phyloP scores from a whole-genome alignment of 257 asterid species.

The Orobanche coerulescens region DNA sequence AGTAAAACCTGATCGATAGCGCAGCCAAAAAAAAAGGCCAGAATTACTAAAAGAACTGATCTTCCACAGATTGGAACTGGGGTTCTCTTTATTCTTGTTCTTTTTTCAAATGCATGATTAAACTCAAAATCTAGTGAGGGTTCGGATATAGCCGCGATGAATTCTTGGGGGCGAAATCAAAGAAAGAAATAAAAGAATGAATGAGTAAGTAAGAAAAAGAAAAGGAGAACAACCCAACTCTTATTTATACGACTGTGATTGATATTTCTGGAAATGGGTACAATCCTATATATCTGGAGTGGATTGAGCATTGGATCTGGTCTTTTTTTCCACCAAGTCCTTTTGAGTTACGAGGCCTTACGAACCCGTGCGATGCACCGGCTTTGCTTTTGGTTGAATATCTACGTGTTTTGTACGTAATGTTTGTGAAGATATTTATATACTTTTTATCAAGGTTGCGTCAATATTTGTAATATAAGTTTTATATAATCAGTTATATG shows the following conservation, averaged over 20 bases:
- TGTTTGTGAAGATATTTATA: too few relatives aligned
- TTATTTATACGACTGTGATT: background rate
- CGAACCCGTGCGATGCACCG: too few relatives aligned
- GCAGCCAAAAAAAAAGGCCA: slow-evolving; percentile 16
- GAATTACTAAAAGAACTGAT: slow-evolving; percentile 10
- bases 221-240: background rate
- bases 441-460: too few relatives aligned
- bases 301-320: slow-evolving; percentile 22
- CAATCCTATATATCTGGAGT: slow-evolving; percentile 20
- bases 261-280: background rate
- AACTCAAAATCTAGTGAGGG: slow-evolving; percentile 7
- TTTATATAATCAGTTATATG: too few relatives aligned
- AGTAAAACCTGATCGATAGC: slow-evolving; percentile 23
- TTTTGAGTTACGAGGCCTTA: too few relatives aligned
- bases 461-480: too few relatives aligned
- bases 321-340: slow-evolving; percentile 23
- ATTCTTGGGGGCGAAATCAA: background rate
- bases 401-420: too few relatives aligned
- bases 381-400: too few relatives aligned
- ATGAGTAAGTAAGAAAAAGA: background rate
- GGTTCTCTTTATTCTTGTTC: background rate
- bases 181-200: background rate
- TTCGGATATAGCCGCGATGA: background rate
- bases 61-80: background rate
- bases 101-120: slow-evolving; percentile 1